Base-by-base conservation (phyloP, 306 rosid genomes). In the Quercus variabilis region DNA sequence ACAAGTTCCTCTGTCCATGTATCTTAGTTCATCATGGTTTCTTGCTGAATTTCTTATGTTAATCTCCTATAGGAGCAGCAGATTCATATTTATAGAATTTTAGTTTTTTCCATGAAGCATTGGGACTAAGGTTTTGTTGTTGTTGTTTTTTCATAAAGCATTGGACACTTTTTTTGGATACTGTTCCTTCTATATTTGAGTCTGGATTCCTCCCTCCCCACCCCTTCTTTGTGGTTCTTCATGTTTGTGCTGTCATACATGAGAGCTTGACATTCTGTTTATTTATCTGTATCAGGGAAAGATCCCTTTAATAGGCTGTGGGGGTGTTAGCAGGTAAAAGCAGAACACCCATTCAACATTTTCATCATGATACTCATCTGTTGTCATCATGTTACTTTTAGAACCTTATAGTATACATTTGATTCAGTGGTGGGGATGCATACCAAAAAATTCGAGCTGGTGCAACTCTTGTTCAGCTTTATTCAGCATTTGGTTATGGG, bases 391-490 rank as follows among this genome's bases (percentile, higher is more conserved):
- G 7, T 59, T 76, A 49, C 78, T 76, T 63, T 85, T 58, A 4
- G 57, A 35, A 19, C 78, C 78, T 81, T 78, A 25, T 75, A 21
- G 54, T 62, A 13, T 72, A 60, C 68, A 30, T 60, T 83, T 63
- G 15, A 80, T 85, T 74, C 80, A 95, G 99, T 76, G 99, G 99
- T 1, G 96, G 93, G 88, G 99, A 95, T 31, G 99, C 99, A 74
- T 95, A 95, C 81, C 79, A 80, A 84, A 95, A 91, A 84, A 83
- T 95, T 74, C 88, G 97, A 83, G 91, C 98, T 60, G 99, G 99
- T 79, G 99, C 98, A 23, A 89, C 92, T 73, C 96, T 95, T 80
- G 94, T 95, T 83, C 99, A 95, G 87, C 91, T 95, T 69, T 95
- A 95, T 76, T 92, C 99, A 2, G 93, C 92, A 23, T 95, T 95